Evolutionary conservation across 2,329 filamentous ascomycete genomes (phyloP), one percentile per base, ranked within the genome.

Genomic region (Ophiocordyceps sinensis): DNA sequence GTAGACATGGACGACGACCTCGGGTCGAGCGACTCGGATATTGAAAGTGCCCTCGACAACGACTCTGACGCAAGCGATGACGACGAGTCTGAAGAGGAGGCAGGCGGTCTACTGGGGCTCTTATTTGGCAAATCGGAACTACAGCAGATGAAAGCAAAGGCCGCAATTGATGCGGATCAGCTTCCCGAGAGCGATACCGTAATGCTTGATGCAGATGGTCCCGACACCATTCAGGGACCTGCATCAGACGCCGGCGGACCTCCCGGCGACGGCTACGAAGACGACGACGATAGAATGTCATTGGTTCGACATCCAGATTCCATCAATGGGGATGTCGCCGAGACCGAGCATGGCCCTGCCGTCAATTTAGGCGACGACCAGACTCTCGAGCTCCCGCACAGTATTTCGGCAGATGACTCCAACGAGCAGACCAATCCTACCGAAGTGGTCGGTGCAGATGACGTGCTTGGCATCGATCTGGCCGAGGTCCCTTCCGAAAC

Each of bases 1-100:
- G 63, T 80, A 19, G 75, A 79, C 49, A 82, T 82, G 77, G 77
- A 81, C 47, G 76, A 80, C 44, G 76, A 80, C 43, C 60, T 78
- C 48, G 75, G 73, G 3, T 76, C 75, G 3, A 74, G 69, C 26
- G 74, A 79, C 36, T 64, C 66, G 53, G 59, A 47, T 8, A 53
- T 49, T 39, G 64, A 63, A 14, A 64, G 68, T 14, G 43, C 48
- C 8, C 41, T 39, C 15, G 67, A 63, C 37, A 64, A 62, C 28
- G 65, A 61, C 6, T 65, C 65, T 4, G 58, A 60, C 26, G 56
- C 59, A 2, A 60, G 57, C 2, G 61, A 66, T 3, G 60, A 57
- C 1, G 61, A 66, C 5, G 67, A 65, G 9, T 62, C 61, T 21
- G 63, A 64, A 3, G 64, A 62, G 3, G 64, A 61, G n/a, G 61